These are phyloP conservation scores for Senecio squalidus DNA, from an alignment of 140 eudicot species.

Conservation along the genomic window DNA sequence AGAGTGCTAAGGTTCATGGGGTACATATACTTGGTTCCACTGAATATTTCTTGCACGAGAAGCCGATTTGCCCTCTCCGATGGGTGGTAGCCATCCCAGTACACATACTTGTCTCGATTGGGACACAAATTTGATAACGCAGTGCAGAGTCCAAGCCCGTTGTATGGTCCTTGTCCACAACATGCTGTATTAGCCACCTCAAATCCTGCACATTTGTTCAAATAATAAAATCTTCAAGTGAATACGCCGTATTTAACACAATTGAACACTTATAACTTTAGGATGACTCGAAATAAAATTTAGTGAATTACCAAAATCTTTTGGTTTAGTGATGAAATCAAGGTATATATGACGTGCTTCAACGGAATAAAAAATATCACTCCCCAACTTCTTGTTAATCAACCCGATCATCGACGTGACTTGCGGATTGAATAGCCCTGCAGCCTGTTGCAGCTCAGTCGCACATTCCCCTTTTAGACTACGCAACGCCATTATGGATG, in stretches of 20 bases:
- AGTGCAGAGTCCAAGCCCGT: conserved; percentile 33
- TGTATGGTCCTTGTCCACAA: conserved; percentile 42
- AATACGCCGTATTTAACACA: too few species aligned
- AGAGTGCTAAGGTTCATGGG: conserved; percentile 39
- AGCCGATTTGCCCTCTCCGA: conserved; percentile 31
- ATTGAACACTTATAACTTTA: too few species aligned
- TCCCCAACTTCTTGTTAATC: conserved; percentile 37
- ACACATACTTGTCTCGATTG: conserved; percentile 26
- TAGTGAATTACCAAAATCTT: conserved; percentile 36
- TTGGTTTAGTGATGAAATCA: conserved; percentile 44
- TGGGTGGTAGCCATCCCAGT: conserved; percentile 41
- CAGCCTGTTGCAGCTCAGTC: conserved; percentile 32
- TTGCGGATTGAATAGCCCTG: conserved; percentile 39
- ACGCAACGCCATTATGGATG: conserved; percentile 36
- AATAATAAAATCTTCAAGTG: too few species aligned
- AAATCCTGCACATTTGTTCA: conserved; percentile 26
- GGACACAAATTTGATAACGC: conserved; percentile 28
- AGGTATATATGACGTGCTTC: conserved; percentile 32
- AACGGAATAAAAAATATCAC: conserved; percentile 26
- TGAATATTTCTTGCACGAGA: conserved; percentile 26
- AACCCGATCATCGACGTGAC: conserved; percentile 22
- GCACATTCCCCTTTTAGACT: conserved; percentile 45
- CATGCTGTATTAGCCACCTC: conserved; percentile 24
- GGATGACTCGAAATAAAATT: too few species aligned
- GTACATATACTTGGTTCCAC: conserved; percentile 27